Evolutionary conservation across 768 basidiomycete genomes (phyloP), one percentile per base, ranked within the genome.

Genomic region (Coprinellus micaceus): DNA sequence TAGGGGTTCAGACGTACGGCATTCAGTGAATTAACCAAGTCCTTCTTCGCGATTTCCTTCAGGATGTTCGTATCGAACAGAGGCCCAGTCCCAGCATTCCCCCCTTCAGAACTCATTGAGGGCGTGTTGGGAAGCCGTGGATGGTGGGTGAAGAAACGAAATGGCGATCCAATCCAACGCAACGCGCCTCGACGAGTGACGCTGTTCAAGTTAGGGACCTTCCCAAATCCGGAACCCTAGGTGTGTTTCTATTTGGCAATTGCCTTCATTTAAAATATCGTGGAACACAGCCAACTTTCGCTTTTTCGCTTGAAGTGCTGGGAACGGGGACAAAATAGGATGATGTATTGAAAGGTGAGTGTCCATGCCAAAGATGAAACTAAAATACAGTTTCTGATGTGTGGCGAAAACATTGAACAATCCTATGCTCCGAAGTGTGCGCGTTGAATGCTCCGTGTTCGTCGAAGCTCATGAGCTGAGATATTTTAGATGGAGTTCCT

Each of bases 21-120:
- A 69, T 96, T 95, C 60, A 97, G 73, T 19, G 89, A 83, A 64
- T 94, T 91, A 1, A 97, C 81, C 10, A 96, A 70, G n/a, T 82
- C 85, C 61, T 87, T 89, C 68, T 82, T 84, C 3, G 85, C 90
- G 28, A 90, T 79, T 55, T 95, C 93, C 66, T 83, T 89, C 36
- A 97, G 74, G 1, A 86, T 57, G 29, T 79, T 82, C 12, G 87
- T 75, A 64, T 91, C 86, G 37, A 89, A 81, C 77, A 15, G 67
- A 66, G 30, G 76, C 64, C 53, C 46, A 54, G 5, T 33, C 51
- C 28, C 55, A 45, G 29, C 25, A 51, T 51, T 19, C 39, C 26
- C 36, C 44, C 40, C 54, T 57, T 48, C 41, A 40, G 22, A 53
- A 19, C 24, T 52, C 58, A 53, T 51, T 55, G 33, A 43, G n/a